These are phyloP conservation scores for Hapsidospora chrysogenum DNA, from an alignment of 495 filamentous ascomycete species.

Conservation along the genomic window DNA sequence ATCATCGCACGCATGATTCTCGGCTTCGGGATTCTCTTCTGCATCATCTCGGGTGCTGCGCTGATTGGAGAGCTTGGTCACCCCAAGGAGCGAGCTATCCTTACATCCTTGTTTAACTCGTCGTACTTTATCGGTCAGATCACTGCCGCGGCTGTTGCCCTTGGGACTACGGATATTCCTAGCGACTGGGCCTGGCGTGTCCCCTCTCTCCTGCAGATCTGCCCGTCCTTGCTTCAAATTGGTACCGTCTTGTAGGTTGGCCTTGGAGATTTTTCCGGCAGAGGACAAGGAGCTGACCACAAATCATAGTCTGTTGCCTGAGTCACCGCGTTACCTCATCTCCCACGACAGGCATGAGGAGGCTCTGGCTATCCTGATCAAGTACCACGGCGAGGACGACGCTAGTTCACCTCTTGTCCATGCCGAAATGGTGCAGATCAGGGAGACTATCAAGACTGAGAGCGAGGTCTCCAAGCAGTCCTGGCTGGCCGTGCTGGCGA, in stretches of 20 bases:
- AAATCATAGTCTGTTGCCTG: too few relatives aligned
- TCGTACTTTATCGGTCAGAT: constrained; percentile 48
- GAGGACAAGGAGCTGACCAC: too few relatives aligned
- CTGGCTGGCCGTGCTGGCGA: constrained; percentile 32
- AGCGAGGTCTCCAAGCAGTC: constrained; percentile 25
- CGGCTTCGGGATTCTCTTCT: constrained; percentile 46
- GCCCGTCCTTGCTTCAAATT: constrained; percentile 38
- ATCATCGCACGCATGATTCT: constrained; percentile 45
- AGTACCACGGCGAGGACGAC: constrained; percentile 46
- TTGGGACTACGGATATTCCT: constrained; percentile 37
- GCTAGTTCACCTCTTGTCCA: constrained; percentile 29
- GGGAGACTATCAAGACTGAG: constrained; percentile 33
- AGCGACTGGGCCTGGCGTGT: constrained; percentile 50
- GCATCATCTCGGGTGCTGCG: constrained; percentile 43
- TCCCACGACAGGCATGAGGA: constrained; percentile 41
- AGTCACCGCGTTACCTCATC: constrained; percentile 43
- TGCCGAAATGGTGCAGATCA: constrained; percentile 35
- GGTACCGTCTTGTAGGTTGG: constrained; percentile 26
- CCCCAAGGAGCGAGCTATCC: constrained; percentile 44
- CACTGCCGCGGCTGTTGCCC: constrained; percentile 36
- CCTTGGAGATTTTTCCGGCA: too few relatives aligned
- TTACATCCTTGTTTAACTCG: constrained; percentile 52
- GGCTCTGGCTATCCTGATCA: constrained; percentile 35
- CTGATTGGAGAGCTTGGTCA: constrained; percentile 48
- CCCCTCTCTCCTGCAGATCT: constrained; percentile 38